A percentile compares a stretch with the other conserved stretches of the same genome.
Conservation (phyloP, 2,329 filamentous ascomycete species). For the Hypocreales sp. region DNA sequence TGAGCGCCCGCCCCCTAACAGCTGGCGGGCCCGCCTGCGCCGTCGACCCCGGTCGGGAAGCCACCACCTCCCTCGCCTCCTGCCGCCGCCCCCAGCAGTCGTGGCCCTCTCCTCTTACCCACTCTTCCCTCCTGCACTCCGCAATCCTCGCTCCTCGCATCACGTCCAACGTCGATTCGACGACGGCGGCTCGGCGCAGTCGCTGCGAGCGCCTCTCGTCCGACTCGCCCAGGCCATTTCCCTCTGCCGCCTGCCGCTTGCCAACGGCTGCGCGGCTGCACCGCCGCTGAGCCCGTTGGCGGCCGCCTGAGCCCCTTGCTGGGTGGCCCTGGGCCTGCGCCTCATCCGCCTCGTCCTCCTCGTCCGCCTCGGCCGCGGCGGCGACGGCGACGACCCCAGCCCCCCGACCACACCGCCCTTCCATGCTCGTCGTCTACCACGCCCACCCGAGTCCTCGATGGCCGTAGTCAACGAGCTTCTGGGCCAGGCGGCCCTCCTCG, state of each 20-base stretch:
- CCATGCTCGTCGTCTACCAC: background rate
- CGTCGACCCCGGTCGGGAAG: too few relatives aligned
- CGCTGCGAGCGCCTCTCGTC: background rate
- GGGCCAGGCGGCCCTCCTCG: conserved; percentile 18
- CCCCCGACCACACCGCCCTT: too few relatives aligned
- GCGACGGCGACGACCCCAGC: background rate
- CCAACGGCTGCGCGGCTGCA: too few relatives aligned
- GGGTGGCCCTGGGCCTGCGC: too few relatives aligned
- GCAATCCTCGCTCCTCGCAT: conserved; percentile 3
- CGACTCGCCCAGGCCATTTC: too few relatives aligned
- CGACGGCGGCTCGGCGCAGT: background rate
- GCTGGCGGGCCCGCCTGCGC: too few relatives aligned
- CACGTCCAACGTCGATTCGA: background rate
- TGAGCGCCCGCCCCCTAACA: too few relatives aligned
- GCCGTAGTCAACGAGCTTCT: conserved; percentile 19
- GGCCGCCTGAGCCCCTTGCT: too few relatives aligned
- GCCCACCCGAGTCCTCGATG: conserved; percentile 10
- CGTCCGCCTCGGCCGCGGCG: too few relatives aligned
- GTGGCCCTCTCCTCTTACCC: conserved; percentile 4
- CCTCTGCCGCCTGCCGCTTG: conserved; percentile 2
- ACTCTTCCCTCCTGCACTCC: conserved; percentile 6
- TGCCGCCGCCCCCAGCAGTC: background rate
- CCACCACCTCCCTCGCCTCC: background rate
- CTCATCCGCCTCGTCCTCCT: background rate
- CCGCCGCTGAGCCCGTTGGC: too few relatives aligned